Base-by-base conservation (phyloP, 495 filamentous ascomycete genomes). In the Echria macrotheca region DNA sequence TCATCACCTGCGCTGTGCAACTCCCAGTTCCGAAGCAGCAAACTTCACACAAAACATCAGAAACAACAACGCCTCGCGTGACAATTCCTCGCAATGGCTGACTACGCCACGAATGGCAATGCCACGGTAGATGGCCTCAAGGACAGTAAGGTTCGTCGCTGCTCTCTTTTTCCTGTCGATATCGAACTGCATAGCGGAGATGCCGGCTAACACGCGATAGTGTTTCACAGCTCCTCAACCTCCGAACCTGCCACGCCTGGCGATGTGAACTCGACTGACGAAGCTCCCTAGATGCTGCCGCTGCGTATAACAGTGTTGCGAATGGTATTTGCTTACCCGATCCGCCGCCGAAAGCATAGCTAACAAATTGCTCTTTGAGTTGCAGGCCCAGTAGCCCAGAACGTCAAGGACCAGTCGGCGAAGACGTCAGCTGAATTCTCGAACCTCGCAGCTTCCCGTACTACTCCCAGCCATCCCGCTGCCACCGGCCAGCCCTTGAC, bases 401-500 rank as follows among this genome's bases (percentile, higher is more conserved):
- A 80, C 57, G 77, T 89, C 65, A 86, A 85, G 67, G 75, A 83
- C 54, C 79, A 94, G 65, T 69, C 70, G 40, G 76, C 78, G 52
- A 86, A 85, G 71, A 88, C 89, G 42, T 64, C 73, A 43, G 68
- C 72, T 54, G 89, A 95, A 71, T 76, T 95, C 55, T 78, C 75
- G 61, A 86, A 87, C 59, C 74, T 96, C 45, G 83, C 85, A 57
- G 78, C 80, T 53, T 58, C 86, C 47, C 84, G 84, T 52, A 75
- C 78, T 45, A 80, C 81, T 41, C 87, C 88, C 33, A 68, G 77
- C 26, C 73, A 82, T 49, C 78, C 78, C 29, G 80, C 88, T 57
- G 82, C 81, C 54, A 94, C 83, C 60, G 89, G 89, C 57, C 91
- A 96, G 65, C 85, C 85, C 21, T 69, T 97, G 71, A 96, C 90